Base-by-base conservation (phyloP, 2,329 filamentous ascomycete genomes). In the Aspergillus pseudoterreus region DNA sequence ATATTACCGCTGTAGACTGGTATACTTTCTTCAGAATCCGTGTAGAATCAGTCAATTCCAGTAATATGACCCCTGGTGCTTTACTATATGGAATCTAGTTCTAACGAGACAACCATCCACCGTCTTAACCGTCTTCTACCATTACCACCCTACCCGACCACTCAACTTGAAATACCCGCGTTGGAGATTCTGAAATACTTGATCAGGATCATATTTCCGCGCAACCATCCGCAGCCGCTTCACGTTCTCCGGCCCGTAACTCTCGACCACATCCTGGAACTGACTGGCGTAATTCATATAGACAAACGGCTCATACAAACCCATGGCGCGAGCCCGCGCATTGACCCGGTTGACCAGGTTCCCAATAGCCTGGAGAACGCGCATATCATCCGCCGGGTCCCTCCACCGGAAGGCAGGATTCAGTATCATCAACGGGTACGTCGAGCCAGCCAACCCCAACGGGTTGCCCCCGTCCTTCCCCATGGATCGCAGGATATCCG, bases 211-310 rank as follows among this genome's bases (percentile, higher is more conserved):
- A 52, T 75, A 77, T 49, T 63, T 68, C 15, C 49, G 53, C 8
- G 68, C 66, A 12, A 76, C 58, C 1, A 55, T 52, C 50, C 63
- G 56, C 57, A 78, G 49, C 27, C 56, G 53, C 6, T 50, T 56
- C 41, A 60, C 56, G 39, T 72, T 78, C 8, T 52, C 59, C n/a
- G 52, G 42, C 1, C 75, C 75, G 53, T 78, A 79, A 30, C 71
- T 69, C 4, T 60, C 51, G 36, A 78, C 58, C 1, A 73, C 68
- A 53, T 72, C 67, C 57, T 79, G 74, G 50, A 64, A 72, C 60
- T 67, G 64, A 48, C 66, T 67, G 6, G 75, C 76, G 52, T 78
- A 78, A 57, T 78, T 79, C 70, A 78, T 73, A 56, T 78, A 78
- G 21, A 75, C 8, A 11, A 36, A 36, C 15, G 33, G 33, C 33